Base-by-base conservation (phyloP, 805 yeast species). In the Helenozyma rhizophorensis region DNA sequence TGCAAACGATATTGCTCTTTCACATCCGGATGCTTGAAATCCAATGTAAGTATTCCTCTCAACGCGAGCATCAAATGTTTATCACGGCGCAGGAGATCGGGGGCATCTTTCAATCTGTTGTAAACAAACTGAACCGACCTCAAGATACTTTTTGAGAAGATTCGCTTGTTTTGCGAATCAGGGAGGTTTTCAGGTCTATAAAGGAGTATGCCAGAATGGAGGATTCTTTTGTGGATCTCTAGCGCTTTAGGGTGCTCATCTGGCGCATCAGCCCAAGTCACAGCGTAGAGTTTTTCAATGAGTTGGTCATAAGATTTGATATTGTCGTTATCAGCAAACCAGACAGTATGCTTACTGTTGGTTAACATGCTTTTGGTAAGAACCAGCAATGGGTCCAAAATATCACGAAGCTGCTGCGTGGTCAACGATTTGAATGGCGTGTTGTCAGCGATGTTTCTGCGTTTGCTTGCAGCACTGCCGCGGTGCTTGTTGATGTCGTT, bases 161-260 rank as follows among this genome's bases (percentile, higher is more conserved):
- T 27, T 6, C 42, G 28, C 16, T 44, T 43, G 14, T 50, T 51
- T 3, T 46, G 33, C 9, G 45, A 50, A 25, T 48, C 54, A 15
- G 45, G 27, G 18, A 54, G 41, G 2, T 31, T 33, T 15, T 42
- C 42, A 1, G 68, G 65, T 25, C 40, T 49, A 37, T 51, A 61
- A 37, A 56, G 40, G 27, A 54, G 37, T 12, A 62, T 53, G 2
- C 63, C 60, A 5, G 60, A 36, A 28, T 50, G 48, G 17, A 62
- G 37, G 15, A 62, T 42, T 17, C 43, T 39, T 31, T 47, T 52
- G 36, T 62, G 66, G 32, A 49, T 39, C 5, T 28, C 23, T 21
- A 52, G 31, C 14, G 42, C 42, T 13, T 43, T 39, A 3, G 34
- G 38, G 9, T 30, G 32, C 14, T 36, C 38, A 6, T 35, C 46